Evolutionary conservation across 805 yeast species (phyloP), one percentile per base, ranked within the genome.

Genomic region (Helenozyma rhizophorensis): DNA sequence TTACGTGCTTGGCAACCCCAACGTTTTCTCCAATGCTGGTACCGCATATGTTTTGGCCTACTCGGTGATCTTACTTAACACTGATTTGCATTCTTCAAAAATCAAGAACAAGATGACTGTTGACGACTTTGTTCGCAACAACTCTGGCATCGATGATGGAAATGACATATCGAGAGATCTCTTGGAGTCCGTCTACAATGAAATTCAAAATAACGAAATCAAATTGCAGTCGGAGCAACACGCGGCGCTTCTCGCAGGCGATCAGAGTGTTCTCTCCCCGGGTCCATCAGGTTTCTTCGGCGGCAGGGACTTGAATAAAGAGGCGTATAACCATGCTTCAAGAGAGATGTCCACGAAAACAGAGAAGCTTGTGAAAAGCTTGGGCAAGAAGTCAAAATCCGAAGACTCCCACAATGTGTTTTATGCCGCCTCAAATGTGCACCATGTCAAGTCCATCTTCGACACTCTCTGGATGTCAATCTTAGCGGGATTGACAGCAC

Each of bases 401-500:
- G 71, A 67, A 27, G 60, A 67, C 14, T 37, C 51, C 5, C 63
- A 65, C 19, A 61, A 59, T 13, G 70, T 76, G 1, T 89, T 80
- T 53, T 85, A 86, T 56, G 76, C 80, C 13, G 97, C 97, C 0
- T 76, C 88, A 2, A 90, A 84, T 50, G 76, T 84, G 11, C 94
- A 87, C 47, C 96, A 90, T 54, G 95, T 90, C 11, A 82, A 76
- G 53, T 89, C 97, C 1, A 85, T 94, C 53, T 90, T 93, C 61
- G 96, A 90, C 49, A 86, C 86, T 12, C 65, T 84, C 27, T 93
- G 99, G 99, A 89, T 94, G 96, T 87, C 97, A 0, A 76, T 93
- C 29, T 69, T 93, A 45, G 97, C 97, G 6, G 97, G 95, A 1
- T 68, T 93, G 30, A 88, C 97, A 0, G 90, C 94, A 3, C 95